A percentile compares a stretch with the other conserved stretches of the same genome.
phyloP scores from a whole-genome alignment of 163 green algal species.

The Volvox carteri region DNA sequence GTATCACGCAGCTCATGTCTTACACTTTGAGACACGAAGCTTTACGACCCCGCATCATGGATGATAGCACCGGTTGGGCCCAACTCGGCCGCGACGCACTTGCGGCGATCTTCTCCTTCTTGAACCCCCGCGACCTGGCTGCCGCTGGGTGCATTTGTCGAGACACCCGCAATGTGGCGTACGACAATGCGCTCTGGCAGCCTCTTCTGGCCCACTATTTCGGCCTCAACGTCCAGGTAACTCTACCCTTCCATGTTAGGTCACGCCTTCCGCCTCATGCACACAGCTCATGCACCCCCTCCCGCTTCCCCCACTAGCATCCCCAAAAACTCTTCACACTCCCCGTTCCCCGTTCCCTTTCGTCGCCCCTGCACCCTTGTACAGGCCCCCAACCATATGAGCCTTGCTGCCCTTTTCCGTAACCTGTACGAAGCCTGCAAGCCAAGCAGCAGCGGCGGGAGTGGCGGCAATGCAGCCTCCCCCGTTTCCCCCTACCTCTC shows the following conservation, averaged over 20 bases:
- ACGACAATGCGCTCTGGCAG: neutral
- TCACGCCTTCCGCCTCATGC: too few relatives aligned
- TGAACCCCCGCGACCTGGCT: neutral
- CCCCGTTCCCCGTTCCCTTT: too few relatives aligned
- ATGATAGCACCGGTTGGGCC: neutral
- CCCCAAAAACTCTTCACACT: too few relatives aligned
- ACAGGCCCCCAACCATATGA: neutral
- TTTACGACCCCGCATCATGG: too few relatives aligned
- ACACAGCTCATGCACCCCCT: too few relatives aligned
- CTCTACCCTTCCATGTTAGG: too few relatives aligned
- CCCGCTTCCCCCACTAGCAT: too few relatives aligned
- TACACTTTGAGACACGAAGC: too few relatives aligned
- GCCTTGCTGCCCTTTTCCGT: neutral
- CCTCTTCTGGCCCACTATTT: slow-evolving; percentile 9
- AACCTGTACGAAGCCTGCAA: slow-evolving; percentile 1
- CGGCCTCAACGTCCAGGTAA: slow-evolving; percentile 2
- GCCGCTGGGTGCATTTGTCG: slow-evolving; percentile 9
- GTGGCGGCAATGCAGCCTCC: neutral
- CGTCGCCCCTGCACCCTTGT: neutral
- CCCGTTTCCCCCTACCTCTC: neutral
- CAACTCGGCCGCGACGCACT: slow-evolving; percentile 13
- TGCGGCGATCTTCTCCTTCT: neutral
- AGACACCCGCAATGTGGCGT: neutral
- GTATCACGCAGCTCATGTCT: too few relatives aligned
- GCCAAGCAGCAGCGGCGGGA: neutral